Conservation (phyloP, 2,329 filamentous ascomycete species). For the Cryoendolithus antarcticus region DNA sequence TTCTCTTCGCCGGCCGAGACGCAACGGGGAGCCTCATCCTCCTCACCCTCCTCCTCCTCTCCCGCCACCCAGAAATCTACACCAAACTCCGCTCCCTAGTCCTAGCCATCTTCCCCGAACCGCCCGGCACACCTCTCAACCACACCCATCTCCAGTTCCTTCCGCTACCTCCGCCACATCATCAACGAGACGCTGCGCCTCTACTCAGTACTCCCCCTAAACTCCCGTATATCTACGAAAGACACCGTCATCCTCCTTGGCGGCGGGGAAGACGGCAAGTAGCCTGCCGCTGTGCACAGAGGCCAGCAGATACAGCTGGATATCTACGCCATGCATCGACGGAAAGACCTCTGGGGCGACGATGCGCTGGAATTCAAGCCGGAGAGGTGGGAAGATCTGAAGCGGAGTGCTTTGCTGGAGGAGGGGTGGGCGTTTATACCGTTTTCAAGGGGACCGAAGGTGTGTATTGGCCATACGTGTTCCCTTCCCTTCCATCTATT, state of each 20-base stretch:
- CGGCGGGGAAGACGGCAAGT: conserved; percentile 37
- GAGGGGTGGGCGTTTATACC: conserved; percentile 24
- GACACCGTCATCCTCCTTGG: conserved; percentile 63
- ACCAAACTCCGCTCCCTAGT: conserved; percentile 38
- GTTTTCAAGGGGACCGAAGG: conserved; percentile 37
- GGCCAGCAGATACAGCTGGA: conserved; percentile 19
- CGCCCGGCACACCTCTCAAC: conserved; percentile 38
- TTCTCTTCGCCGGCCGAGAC: conserved; percentile 59
- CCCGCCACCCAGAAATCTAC: conserved; percentile 39
- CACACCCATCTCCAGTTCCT: conserved; percentile 52
- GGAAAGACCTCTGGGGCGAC: conserved; percentile 25
- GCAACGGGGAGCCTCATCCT: conserved; percentile 42
- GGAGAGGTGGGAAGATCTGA: conserved; percentile 21
- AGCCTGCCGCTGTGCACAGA: conserved; percentile 38
- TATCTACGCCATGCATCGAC: conserved; percentile 26
- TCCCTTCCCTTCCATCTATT: too few species aligned
- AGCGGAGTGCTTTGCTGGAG: neutral
- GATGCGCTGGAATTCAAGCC: conserved; percentile 28
- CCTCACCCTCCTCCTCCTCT: conserved; percentile 42
- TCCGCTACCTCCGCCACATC: conserved; percentile 47
- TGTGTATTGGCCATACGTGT: conserved; percentile 57
- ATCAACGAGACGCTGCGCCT: conserved; percentile 52
- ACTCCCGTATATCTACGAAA: conserved; percentile 56
- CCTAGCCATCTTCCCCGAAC: conserved; percentile 30
- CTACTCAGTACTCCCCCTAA: conserved; percentile 71